phyloP scores from a whole-genome alignment of 805 yeast genomes.

The Pichia nanzhaoensis region DNA sequence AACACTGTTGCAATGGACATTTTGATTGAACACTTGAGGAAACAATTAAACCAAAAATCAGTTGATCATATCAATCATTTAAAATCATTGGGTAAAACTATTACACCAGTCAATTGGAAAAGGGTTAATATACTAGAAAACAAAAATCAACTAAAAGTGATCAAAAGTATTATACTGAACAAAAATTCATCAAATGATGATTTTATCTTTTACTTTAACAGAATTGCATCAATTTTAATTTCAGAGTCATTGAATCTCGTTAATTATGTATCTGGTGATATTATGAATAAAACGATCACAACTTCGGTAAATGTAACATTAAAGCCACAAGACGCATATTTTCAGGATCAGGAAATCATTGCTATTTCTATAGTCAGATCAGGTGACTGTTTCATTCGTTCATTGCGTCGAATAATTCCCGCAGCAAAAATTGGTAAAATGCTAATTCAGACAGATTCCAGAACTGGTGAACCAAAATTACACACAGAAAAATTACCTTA shows the following conservation, averaged over 20 bases:
- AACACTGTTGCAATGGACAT: conserved; percentile 73
- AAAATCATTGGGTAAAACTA: conserved; percentile 44
- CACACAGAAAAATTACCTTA: conserved; percentile 73
- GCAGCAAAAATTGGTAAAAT: conserved; percentile 76
- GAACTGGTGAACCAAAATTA: conserved; percentile 90
- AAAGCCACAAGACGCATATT: conserved; percentile 20
- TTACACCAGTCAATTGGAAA: conserved; percentile 26
- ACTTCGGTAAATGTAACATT: conserved; percentile 36
- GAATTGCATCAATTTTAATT: conserved; percentile 68
- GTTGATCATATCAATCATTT: conserved; percentile 59
- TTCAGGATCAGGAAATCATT: conserved; percentile 42
- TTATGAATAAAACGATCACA: conserved; percentile 17
- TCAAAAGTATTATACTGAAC: conserved; percentile 64
- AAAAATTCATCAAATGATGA: conserved; percentile 55
- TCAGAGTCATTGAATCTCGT: conserved; percentile 59
- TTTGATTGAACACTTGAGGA: conserved; percentile 71
- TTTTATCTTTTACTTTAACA: conserved; percentile 79
- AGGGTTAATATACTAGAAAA: conserved; percentile 36
- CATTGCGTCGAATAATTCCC: conserved; percentile 70
- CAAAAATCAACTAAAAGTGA: conserved; percentile 63
- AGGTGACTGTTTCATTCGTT: conserved; percentile 85
- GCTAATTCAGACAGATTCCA: conserved; percentile 78
- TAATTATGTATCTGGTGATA: conserved; percentile 29
- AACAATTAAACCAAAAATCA: conserved; percentile 62
- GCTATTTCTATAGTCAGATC: conserved; percentile 82